Evolutionary conservation across 2,329 filamentous ascomycete genomes (phyloP), one percentile per base, ranked within the genome.

Genomic region (Metarhizium sp.): DNA sequence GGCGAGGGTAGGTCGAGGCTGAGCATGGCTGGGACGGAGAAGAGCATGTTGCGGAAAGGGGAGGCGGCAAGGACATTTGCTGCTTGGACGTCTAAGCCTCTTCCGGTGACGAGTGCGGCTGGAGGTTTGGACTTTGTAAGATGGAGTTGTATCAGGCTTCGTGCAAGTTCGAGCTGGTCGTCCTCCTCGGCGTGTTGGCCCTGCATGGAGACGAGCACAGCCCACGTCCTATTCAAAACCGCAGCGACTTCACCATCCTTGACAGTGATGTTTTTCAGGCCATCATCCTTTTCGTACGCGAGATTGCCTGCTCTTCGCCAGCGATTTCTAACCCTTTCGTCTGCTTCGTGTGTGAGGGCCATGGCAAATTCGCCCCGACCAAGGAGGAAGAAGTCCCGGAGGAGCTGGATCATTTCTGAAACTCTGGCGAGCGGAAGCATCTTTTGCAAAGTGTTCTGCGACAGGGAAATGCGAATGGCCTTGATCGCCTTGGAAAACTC

Each of bases 321-420:
- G 51, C 90, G 84, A 60, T 82, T 85, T n/a, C 83, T 80, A 29
- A 94, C 80, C 61, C 85, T 87, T 54, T 87, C 82, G 61, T 96
- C 90, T 1, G 92, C 90, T 71, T 96, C 89, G 40, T 86, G 82
- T 1, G 95, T 90, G 30, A 99, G 72, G 0, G 88, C 86, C 71
- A 94, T 85, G 20, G 92, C 90, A 68, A 99, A 99, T 68, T 97
- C 94, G 53, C 92, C 92, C 38, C 90, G 82, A 1, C 88, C 87
- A 0, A 99, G 78, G 2, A 99, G 78, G 61, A 96, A 90, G 71
- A 95, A 96, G 55, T 94, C 86, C 50, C 92, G 81, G 1, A 96
- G 77, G 8, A 96, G 76, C 32, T 84, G 82, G 14, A 97, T 75
- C 51, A 88, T 83, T 60, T 94, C 86, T 6, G 90, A 74, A 4